phyloP scores from a whole-genome alignment of 2,329 filamentous ascomycete genomes.

The Penicillium sp. region DNA sequence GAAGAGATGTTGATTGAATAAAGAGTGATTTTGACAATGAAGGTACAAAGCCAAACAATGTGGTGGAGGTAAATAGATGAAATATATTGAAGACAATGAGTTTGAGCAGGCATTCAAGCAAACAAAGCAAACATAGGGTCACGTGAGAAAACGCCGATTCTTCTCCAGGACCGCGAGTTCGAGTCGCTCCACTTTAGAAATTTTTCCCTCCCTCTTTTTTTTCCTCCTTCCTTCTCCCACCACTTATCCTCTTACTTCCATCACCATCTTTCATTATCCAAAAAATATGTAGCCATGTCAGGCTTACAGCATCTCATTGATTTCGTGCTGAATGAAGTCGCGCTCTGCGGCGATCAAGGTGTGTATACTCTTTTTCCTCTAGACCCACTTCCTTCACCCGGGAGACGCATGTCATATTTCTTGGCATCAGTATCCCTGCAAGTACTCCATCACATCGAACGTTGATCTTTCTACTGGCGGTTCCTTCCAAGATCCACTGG shows the following conservation, averaged over 20 bases:
- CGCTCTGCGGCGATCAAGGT: conserved; percentile 61
- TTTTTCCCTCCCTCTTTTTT: conserved; percentile 16
- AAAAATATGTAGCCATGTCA: conserved; percentile 40
- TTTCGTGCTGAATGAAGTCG: conserved; percentile 60
- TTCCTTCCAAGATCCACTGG: not conserved
- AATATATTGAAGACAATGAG: not conserved
- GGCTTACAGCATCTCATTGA: conserved; percentile 60
- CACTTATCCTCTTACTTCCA: conserved; percentile 2
- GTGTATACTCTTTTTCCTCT: conserved; percentile 33
- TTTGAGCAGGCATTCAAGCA: not conserved
- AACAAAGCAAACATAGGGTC: not conserved
- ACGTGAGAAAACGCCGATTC: not conserved
- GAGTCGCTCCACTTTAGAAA: conserved; percentile 27
- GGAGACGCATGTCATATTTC: conserved; percentile 6
- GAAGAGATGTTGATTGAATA: too few relatives aligned
- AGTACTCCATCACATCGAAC: not conserved
- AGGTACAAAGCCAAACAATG: too few relatives aligned
- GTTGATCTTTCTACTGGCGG: not conserved
- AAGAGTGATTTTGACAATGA: too few relatives aligned
- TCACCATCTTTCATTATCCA: not conserved
- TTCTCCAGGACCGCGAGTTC: conserved; percentile 23
- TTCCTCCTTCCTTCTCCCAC: not conserved
- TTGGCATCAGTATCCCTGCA: conserved; percentile 8
- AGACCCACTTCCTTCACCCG: conserved; percentile 23
- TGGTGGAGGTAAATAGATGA: too few relatives aligned